Percentiles rank a stretch among this genome's conserved stretches.
phyloP scores from a whole-genome alignment of 495 filamentous ascomycete genomes.

The Penicillium steckii region DNA sequence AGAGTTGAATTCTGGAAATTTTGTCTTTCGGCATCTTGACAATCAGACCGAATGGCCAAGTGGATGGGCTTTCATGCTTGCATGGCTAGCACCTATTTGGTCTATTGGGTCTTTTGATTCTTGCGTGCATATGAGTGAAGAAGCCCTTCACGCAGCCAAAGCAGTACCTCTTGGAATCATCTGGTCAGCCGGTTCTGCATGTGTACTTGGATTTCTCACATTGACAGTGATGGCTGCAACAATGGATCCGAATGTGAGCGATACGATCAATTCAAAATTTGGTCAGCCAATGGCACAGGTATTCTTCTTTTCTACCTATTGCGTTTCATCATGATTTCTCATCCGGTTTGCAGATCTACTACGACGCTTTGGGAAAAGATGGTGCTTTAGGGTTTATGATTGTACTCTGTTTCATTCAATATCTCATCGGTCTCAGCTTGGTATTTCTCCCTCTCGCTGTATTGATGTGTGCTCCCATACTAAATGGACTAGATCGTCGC shows the following conservation, averaged over 20 bases:
- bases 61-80: constrained; percentile 63
- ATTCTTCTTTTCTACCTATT: background rate
- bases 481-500: constrained; percentile 46
- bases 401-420: constrained; percentile 40
- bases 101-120: constrained; percentile 57
- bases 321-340: background rate
- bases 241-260: constrained; percentile 36
- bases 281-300: constrained; percentile 50
- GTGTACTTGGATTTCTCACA: constrained; percentile 54
- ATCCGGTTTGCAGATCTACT: constrained; percentile 33
- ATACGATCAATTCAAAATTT: constrained; percentile 27
- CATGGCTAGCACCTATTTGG: constrained; percentile 67
- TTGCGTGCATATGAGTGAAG: constrained; percentile 62
- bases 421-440: constrained; percentile 42
- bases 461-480: background rate
- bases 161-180: constrained; percentile 63
- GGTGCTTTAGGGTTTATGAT: constrained; percentile 46
- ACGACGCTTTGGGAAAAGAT: constrained; percentile 39
- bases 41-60: constrained; percentile 61
- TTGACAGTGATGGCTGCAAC: constrained; percentile 42
- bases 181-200: constrained; percentile 33
- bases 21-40: constrained; percentile 39
- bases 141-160: constrained; percentile 58
- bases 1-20: constrained; percentile 34
- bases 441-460: constrained; percentile 9